A percentile compares a stretch with the other conserved stretches of the same genome.
Conservation (phyloP, 768 basidiomycete genomes). For the Kwoniella sp. region DNA sequence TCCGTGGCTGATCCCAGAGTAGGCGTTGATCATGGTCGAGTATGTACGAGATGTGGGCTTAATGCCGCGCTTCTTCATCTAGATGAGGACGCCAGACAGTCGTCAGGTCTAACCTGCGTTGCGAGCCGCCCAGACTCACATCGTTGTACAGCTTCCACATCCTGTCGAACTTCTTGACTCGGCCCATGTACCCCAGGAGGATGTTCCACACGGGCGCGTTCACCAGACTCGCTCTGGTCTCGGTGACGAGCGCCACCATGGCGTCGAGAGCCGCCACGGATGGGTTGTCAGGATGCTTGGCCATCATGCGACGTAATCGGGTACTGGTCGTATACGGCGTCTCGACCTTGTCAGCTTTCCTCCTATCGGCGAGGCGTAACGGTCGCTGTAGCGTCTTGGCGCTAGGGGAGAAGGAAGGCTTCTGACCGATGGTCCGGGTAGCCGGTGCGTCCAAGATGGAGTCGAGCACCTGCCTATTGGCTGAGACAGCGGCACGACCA, state of each 20-base stretch:
- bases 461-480: background rate
- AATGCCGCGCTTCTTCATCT: slow-evolving; percentile 50
- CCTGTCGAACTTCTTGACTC: slow-evolving; percentile 31
- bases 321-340: slow-evolving; percentile 8
- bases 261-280: slow-evolving; percentile 9
- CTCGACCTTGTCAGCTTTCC: background rate
- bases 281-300: slow-evolving; percentile 6
- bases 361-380: background rate
- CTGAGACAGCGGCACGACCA: background rate
- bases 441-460: background rate
- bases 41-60: slow-evolving; percentile 39
- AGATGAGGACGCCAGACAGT: background rate
- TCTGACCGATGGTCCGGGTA: background rate
- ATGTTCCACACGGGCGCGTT: slow-evolving; percentile 45
- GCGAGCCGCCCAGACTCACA: slow-evolving; percentile 23
- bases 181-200: slow-evolving; percentile 31
- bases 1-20: slow-evolving; percentile 19
- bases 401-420: background rate
- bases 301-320: slow-evolving; percentile 2
- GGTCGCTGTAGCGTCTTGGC: background rate
- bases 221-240: slow-evolving; percentile 17
- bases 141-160: slow-evolving; percentile 46
- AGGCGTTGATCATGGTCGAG: slow-evolving; percentile 38
- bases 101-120: background rate
- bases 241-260: slow-evolving; percentile 19